These are phyloP conservation scores for Aristolochia californica DNA, from an alignment of 164 flowering plant species.

Conservation along the genomic window DNA sequence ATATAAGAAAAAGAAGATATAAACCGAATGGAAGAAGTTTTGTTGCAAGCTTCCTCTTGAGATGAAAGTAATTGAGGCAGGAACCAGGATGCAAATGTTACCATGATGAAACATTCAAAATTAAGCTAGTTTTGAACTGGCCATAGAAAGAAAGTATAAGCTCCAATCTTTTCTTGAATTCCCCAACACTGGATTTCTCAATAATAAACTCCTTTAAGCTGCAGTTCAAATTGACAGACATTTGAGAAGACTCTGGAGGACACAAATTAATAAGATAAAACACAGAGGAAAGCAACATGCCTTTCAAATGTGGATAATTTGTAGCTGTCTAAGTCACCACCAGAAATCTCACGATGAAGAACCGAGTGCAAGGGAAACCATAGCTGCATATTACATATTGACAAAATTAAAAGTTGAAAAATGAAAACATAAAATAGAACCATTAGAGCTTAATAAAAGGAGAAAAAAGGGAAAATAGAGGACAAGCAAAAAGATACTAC, in stretches of 20 bases:
- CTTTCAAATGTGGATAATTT: conserved; percentile 39
- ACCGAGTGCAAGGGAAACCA: conserved; percentile 89
- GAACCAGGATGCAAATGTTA: conserved; percentile 5
- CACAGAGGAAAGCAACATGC: conserved; percentile 21
- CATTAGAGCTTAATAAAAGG: not conserved
- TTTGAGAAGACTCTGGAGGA: not conserved
- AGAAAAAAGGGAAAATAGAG: not conserved
- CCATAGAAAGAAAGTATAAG: conserved; percentile 80
- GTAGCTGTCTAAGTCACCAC: conserved; percentile 23
- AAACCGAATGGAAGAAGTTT: not conserved
- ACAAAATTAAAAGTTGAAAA: not conserved
- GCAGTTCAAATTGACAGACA: conserved; percentile 17
- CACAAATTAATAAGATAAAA: not conserved
- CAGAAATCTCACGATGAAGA: conserved; percentile 32
- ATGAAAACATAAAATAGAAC: not conserved
- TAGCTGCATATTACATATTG: conserved; percentile 35
- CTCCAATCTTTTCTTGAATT: conserved; percentile 74
- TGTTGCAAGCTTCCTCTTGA: not conserved
- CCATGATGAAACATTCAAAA: conserved; percentile 41
- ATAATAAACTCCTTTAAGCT: conserved; percentile 82
- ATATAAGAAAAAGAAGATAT: not conserved
- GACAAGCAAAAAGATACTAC: not conserved
- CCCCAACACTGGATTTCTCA: conserved; percentile 73
- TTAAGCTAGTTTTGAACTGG: conserved; percentile 37
- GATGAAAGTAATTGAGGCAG: not conserved